Base-by-base conservation (phyloP, 2,329 filamentous ascomycete species). In the Chaetomiaceae sp. region DNA sequence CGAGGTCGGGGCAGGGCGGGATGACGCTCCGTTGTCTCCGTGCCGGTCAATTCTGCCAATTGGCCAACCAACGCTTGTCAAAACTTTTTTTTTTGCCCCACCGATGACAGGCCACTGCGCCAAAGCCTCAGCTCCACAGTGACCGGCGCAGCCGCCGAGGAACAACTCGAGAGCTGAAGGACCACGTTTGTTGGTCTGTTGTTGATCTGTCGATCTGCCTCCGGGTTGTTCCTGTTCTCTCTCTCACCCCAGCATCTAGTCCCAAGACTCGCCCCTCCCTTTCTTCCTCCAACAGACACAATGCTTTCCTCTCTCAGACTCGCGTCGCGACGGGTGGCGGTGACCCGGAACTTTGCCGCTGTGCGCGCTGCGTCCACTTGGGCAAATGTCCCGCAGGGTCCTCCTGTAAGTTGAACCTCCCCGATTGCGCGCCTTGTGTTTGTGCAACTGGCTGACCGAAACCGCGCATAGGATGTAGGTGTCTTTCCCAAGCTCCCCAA, bases 301-400 rank as follows among this genome's bases (percentile, higher is more conserved):
- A 84, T 83, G 80, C 71, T 83, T 64, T 79, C 80, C 51, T 72
- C 78, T 54, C 68, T 81, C 60, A 75, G 79, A 70, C 65, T 78
- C 61, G 76, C 75, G 60, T 72, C 74, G 67, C 75, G 80, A 64
- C 76, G 75, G 66, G 74, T 71, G 41, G 69, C 67, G 56, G 64
- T 72, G 55, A 65, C 71, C 58, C 63, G 73, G 61, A 69, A 69
- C 61, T 65, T 74, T 43, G 66, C 69, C 54, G 71, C 70, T 59
- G 62, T 71, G 51, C 81, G 78, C 61, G 71, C 85, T 65, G 85
- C 82, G 63, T 96, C 90, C 57, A 89, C 87, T 62, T 97, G 92
- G 91, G 83, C 89, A 68, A 87, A 88, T 67, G 90, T 97, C 51
- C 86, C 89, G 62, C 89, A 96, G 75, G 92, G 92, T 60, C 92